A percentile compares a stretch with the other conserved stretches of the same genome.
These are phyloP conservation scores for Acorus calamus DNA, from an alignment of 106 monocot genomes.

Conservation along the genomic window DNA sequence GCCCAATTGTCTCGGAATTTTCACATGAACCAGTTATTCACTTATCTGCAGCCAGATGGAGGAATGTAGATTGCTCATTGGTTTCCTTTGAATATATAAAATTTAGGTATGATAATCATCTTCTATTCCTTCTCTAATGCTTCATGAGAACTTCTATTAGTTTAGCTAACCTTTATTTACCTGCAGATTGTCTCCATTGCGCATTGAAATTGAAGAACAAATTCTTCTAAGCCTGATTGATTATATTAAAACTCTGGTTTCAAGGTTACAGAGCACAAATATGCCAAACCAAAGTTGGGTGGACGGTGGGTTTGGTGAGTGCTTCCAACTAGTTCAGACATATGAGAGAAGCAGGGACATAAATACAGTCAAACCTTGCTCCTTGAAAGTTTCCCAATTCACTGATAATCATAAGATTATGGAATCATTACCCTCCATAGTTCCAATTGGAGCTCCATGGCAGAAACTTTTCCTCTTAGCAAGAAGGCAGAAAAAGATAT, in stretches of 20 bases:
- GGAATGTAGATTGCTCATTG: conserved; percentile 49
- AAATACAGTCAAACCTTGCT: neutral
- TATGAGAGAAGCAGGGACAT: too few species aligned
- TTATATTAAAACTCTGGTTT: conserved; percentile 44
- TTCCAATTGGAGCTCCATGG: conserved; percentile 84
- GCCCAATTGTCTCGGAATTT: conserved; percentile 8
- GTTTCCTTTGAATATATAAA: conserved; percentile 75
- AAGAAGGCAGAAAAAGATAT: conserved; percentile 73
- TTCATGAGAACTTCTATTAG: neutral
- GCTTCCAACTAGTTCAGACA: too few species aligned
- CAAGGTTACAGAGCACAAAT: conserved; percentile 44
- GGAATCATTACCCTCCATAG: conserved; percentile 49
- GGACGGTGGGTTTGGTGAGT: too few species aligned
- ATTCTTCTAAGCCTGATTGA: conserved; percentile 57
- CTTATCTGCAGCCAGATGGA: conserved; percentile 72
- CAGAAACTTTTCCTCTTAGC: conserved; percentile 63
- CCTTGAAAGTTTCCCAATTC: conserved; percentile 2
- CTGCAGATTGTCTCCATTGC: conserved; percentile 70
- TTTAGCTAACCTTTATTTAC: neutral
- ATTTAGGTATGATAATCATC: conserved; percentile 36
- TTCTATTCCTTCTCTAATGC: neutral
- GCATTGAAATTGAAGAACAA: conserved; percentile 84
- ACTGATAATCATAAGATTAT: conserved; percentile 4
- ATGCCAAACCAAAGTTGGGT: conserved; percentile 28
- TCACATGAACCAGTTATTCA: conserved; percentile 29